Evolutionary conservation across 257 asterid genomes (phyloP).

Genomic region (Ballota nigra): DNA sequence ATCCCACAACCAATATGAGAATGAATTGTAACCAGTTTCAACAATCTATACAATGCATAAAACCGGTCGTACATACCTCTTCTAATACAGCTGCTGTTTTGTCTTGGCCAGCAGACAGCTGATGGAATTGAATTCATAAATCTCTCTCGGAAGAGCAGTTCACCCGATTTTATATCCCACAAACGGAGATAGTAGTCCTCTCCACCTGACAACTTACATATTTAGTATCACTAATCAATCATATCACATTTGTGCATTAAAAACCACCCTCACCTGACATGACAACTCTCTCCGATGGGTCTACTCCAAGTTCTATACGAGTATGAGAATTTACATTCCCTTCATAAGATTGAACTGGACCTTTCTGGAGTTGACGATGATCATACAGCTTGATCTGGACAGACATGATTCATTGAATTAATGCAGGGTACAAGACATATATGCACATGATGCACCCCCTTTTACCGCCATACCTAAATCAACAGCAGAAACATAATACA

Average conservation of each 20-base stretch:
- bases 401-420: background rate
- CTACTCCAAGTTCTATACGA: constrained; percentile 77
- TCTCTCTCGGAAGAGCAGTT: constrained; percentile 61
- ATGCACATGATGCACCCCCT: constrained; percentile 4
- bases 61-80: constrained; percentile 27
- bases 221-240: constrained; percentile 14
- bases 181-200: constrained; percentile 80
- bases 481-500: constrained; percentile 10
- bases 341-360: constrained; percentile 77
- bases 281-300: constrained; percentile 73
- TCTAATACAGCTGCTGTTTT: constrained; percentile 32
- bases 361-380: constrained; percentile 65
- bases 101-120: constrained; percentile 77
- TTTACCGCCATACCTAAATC: background rate
- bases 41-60: background rate
- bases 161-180: constrained; percentile 86
- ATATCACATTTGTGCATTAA: constrained; percentile 7
- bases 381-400: constrained; percentile 84
- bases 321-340: constrained; percentile 80
- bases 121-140: constrained; percentile 64
- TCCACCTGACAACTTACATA: constrained; percentile 55
- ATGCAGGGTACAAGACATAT: background rate
- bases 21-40: background rate
- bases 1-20: constrained; percentile 15
- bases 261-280: constrained; percentile 58